Conservation (phyloP, 2,329 filamentous ascomycete species). For the Clonostachys solani region DNA sequence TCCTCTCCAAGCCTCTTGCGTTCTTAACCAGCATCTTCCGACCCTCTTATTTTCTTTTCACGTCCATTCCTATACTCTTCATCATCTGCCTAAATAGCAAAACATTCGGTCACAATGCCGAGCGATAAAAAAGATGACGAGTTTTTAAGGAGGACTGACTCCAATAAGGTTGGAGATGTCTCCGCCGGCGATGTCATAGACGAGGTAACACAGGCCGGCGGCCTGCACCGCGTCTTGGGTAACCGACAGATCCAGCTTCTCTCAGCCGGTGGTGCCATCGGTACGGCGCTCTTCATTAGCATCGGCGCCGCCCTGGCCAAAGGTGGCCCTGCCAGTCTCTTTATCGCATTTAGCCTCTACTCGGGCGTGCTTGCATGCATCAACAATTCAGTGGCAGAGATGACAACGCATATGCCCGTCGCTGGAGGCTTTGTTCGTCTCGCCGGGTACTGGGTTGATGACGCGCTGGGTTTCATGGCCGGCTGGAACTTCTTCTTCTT, state of each 20-base stretch:
- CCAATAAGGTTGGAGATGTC: too few relatives aligned
- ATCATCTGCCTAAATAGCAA: too few relatives aligned
- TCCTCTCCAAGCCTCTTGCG: too few relatives aligned
- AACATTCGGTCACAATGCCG: too few relatives aligned
- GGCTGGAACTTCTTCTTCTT: slow-evolving; percentile 47
- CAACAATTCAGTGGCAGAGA: slow-evolving; percentile 29
- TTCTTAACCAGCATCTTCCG: too few relatives aligned
- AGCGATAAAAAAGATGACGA: too few relatives aligned
- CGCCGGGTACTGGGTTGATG: slow-evolving; percentile 39
- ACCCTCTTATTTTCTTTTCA: too few relatives aligned
- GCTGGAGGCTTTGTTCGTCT: slow-evolving; percentile 40
- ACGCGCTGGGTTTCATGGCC: slow-evolving; percentile 38
- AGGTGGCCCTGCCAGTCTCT: slow-evolving; percentile 23
- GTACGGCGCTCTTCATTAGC: slow-evolving; percentile 24
- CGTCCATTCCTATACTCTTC: too few relatives aligned
- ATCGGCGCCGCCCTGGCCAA: slow-evolving; percentile 25
- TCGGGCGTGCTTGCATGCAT: slow-evolving; percentile 15
- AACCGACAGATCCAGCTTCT: slow-evolving; percentile 40
- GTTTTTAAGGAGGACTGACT: too few relatives aligned
- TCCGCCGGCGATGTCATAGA: too few relatives aligned
- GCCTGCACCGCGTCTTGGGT: neutral
- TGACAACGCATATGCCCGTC: slow-evolving; percentile 44
- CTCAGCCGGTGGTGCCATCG: slow-evolving; percentile 48
- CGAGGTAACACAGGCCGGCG: too few relatives aligned
- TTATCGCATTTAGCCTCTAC: slow-evolving; percentile 20